phyloP scores from a whole-genome alignment of 129 eudicot species.

The Flaveria trinervia region DNA sequence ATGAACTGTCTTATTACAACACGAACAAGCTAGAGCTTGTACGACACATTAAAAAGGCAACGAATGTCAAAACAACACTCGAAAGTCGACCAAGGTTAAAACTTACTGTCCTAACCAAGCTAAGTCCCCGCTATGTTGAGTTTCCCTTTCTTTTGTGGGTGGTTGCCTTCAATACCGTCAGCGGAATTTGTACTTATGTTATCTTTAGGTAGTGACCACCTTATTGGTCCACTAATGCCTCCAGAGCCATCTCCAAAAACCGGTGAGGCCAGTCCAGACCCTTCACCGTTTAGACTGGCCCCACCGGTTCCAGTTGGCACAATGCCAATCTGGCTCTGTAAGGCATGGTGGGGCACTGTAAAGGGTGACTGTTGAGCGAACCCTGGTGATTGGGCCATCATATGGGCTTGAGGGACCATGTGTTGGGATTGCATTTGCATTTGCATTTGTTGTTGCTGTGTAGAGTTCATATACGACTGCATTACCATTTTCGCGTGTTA shows the following conservation, averaged over 20 bases:
- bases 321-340: conserved; percentile 49
- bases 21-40: conserved; percentile 19
- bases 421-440: conserved; percentile 46
- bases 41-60: conserved; percentile 23
- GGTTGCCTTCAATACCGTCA: conserved; percentile 30
- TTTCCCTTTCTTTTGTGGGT: conserved; percentile 44
- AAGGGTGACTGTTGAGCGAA: conserved; percentile 40
- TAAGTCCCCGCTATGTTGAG: conserved; percentile 24
- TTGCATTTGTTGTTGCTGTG: conserved; percentile 43
- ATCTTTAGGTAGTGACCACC: conserved; percentile 32
- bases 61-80: conserved; percentile 19
- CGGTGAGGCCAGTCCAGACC: conserved; percentile 26
- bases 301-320: conserved; percentile 36
- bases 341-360: conserved; percentile 34
- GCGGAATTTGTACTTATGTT: conserved; percentile 29
- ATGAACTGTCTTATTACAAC: conserved; percentile 28
- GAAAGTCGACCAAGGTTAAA: conserved; percentile 25
- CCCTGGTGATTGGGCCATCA: conserved; percentile 38
- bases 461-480: conserved; percentile 42
- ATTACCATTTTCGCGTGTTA: conserved; percentile 14
- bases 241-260: conserved; percentile 39
- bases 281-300: conserved; percentile 35
- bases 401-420: conserved; percentile 42
- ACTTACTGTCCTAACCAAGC: conserved; percentile 13
- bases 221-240: conserved; percentile 31